Conservation (phyloP, 768 basidiomycete genomes). For the Naematelia aurantialba region DNA sequence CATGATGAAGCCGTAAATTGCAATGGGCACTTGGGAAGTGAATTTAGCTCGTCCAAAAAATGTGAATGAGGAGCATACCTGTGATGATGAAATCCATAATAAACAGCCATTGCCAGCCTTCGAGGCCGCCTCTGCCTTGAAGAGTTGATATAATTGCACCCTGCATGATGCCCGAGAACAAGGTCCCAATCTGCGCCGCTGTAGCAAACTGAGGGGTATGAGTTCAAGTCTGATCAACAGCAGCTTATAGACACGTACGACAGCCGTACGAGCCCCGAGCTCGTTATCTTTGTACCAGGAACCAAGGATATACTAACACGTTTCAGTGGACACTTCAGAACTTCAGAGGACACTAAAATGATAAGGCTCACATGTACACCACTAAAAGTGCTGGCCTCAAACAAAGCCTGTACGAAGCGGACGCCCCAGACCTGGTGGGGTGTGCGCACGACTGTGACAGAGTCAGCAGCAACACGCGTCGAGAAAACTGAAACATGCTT, state of each 20-base stretch:
- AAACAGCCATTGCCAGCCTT: slow-evolving; percentile 32
- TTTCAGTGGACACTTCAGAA: too few relatives aligned
- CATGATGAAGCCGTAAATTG: slow-evolving; percentile 65
- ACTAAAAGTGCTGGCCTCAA: slow-evolving; percentile 66
- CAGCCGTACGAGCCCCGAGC: slow-evolving; percentile 66
- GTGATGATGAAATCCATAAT: slow-evolving; percentile 25
- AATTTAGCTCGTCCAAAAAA: slow-evolving; percentile 36
- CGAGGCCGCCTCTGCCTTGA: slow-evolving; percentile 22
- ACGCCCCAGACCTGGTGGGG: slow-evolving; percentile 57
- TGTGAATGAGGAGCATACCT: slow-evolving; percentile 2
- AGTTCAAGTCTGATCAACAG: slow-evolving; percentile 8
- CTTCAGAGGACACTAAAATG: too few relatives aligned
- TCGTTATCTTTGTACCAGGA: slow-evolving; percentile 72
- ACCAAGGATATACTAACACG: slow-evolving; percentile 63
- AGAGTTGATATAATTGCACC: slow-evolving; percentile 31
- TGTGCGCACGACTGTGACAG: slow-evolving; percentile 16
- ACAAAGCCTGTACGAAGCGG: slow-evolving; percentile 68
- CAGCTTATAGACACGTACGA: too few relatives aligned
- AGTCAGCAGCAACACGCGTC: neutral
- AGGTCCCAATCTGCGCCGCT: slow-evolving; percentile 29
- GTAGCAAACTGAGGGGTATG: too few relatives aligned
- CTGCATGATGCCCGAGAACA: slow-evolving; percentile 41
- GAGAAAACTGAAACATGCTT: too few relatives aligned
- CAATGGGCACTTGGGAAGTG: slow-evolving; percentile 66
- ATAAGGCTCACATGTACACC: slow-evolving; percentile 56